Base-by-base conservation (phyloP, 306 rosid genomes). In the Ziziphus jujuba region DNA sequence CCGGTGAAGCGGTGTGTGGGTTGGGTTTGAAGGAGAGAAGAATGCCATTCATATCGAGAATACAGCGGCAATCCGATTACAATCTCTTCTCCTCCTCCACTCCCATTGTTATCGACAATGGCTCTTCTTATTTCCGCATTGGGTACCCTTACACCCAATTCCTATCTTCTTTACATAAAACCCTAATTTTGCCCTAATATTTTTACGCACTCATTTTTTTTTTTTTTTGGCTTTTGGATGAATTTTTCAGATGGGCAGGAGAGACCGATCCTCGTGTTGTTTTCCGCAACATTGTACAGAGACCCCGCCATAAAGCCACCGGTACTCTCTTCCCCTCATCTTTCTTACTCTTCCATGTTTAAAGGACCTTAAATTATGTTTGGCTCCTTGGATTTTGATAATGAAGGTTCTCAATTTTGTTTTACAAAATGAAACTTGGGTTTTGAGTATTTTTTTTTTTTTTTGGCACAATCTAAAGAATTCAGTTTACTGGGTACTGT, bases 221-320 rank as follows among this genome's bases (percentile, higher is more conserved):
- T 44, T 45, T 28, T 19, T 23, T 9, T 0, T 1, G 11, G 45
- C 14, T 63, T 24, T 47, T 51, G 10, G 51, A 63, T 36, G 0
- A 2, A 35, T 55, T 13, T 71, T 77, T 34, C 78, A 90, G 99
- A 28, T 90, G 99, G 99, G 97, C 97, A 0, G 97, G 99, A 35
- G 99, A 90, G 85, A 50, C 84, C 59, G 86, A 93, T 24, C 99
- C 99, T 44, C 99, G 99, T 62, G 87, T 93, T 80, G 61, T 88
- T 74, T 93, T 93, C 80, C 97, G 99, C 67, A 93, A 90, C 90
- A 93, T 93, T 87, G 99, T 93, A 60, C 99, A 90, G 85, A 77
- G 99, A 72, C 99, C 96, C 31, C 99, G 99, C 70, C 99, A 88
- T 80, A 88, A 93, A 83, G 35, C 89, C 72, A 93, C 97, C 1